These are phyloP conservation scores for Entomortierella chlamydospora DNA, from an alignment of 192 early-diverging fungal genomes.

Conservation along the genomic window DNA sequence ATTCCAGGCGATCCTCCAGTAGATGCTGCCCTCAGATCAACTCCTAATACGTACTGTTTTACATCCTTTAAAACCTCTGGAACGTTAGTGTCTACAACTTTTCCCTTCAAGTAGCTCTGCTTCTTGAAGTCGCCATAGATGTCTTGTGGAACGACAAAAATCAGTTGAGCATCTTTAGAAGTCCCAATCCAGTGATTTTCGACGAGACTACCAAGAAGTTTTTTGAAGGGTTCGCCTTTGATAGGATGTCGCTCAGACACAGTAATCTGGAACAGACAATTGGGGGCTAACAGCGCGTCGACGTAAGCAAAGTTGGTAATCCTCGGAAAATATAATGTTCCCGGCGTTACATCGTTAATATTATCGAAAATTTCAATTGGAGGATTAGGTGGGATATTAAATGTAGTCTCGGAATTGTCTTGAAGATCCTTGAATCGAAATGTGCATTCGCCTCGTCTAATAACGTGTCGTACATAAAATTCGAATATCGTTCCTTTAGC, in stretches of 20 bases:
- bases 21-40: constrained; percentile 13
- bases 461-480: constrained; percentile 15
- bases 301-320: constrained; percentile 13
- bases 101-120: constrained; percentile 15
- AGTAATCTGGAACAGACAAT: constrained; percentile 12
- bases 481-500: constrained; percentile 37
- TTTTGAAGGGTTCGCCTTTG: constrained; percentile 11
- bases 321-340: constrained; percentile 15
- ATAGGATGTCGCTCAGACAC: constrained; percentile 4
- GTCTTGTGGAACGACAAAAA: constrained; percentile 21
- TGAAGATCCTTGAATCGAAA: constrained; percentile 14
- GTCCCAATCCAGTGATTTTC: constrained; percentile 1
- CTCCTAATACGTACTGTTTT: constrained; percentile 22
- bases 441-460: constrained; percentile 7
- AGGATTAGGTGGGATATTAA: constrained; percentile 2
- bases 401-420: background rate
- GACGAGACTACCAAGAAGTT: constrained; percentile 6
- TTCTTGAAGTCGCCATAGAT: constrained; percentile 5
- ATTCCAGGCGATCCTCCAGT: constrained; percentile 10
- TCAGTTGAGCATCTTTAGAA: background rate
- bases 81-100: background rate
- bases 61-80: background rate
- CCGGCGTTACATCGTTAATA: background rate
- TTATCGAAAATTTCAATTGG: background rate
- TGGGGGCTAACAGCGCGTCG: constrained; percentile 5